Conservation (phyloP, 108 stramenopile species). For the Bacterosira constricta region DNA sequence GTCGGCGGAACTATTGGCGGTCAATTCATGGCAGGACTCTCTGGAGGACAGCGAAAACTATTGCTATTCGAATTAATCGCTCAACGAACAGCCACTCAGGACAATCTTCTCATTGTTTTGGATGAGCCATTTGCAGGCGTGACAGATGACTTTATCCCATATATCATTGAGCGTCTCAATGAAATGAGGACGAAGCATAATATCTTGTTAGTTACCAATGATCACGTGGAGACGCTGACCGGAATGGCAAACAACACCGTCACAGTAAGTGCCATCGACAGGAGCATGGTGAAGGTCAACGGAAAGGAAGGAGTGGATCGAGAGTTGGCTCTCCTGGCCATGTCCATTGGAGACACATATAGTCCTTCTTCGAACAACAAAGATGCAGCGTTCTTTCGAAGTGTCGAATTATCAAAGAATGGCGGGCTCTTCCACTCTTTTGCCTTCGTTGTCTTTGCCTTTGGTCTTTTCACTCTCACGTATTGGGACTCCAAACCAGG, state of each 20-base stretch:
- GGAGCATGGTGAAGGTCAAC: constrained; percentile 59
- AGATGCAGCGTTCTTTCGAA: constrained; percentile 64
- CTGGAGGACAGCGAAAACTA: constrained; percentile 72
- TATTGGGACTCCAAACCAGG: constrained; percentile 61
- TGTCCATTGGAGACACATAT: constrained; percentile 62
- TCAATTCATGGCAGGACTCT: constrained; percentile 67
- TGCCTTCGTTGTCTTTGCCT: constrained; percentile 52
- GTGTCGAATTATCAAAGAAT: constrained; percentile 58
- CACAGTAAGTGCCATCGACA: constrained; percentile 68
- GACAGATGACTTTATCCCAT: constrained; percentile 79
- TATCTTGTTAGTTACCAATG: constrained; percentile 75
- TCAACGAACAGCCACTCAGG: constrained; percentile 56
- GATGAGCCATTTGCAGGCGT: constrained; percentile 80
- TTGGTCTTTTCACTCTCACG: constrained; percentile 48
- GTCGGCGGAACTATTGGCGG: constrained; percentile 78
- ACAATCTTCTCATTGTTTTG: constrained; percentile 55
- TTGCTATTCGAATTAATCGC: constrained; percentile 69
- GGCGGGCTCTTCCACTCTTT: constrained; percentile 44
- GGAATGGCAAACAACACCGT: constrained; percentile 69
- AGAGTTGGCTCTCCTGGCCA: constrained; percentile 53
- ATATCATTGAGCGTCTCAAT: constrained; percentile 55
- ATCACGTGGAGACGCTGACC: constrained; percentile 66
- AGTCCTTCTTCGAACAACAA: constrained; percentile 19
- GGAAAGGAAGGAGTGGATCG: constrained; percentile 53
- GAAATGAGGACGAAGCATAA: constrained; percentile 62